Base-by-base conservation (phyloP, 768 basidiomycete species). In the Cytidiella melzeri region DNA sequence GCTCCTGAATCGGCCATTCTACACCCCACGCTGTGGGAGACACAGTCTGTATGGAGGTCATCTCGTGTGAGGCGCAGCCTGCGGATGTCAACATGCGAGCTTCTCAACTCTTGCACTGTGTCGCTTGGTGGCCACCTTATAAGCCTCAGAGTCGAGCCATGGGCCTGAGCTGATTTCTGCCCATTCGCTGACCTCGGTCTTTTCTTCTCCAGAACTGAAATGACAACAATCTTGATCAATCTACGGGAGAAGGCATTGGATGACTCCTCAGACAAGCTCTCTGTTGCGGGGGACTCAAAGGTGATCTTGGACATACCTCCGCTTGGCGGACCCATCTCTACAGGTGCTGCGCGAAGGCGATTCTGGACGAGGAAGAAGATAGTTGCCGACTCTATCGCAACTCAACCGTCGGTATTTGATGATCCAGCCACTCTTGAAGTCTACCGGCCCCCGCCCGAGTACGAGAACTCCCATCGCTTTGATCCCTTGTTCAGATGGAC, bases 401-500 rank as follows among this genome's bases (percentile, higher is more conserved):
- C 82, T 1, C 79, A 79, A 53, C 75, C 73, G 1, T 81, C 79
- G 19, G 80, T 83, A 0, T 84, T 80, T 56, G 82, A 83, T 52
- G 76, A 83, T 53, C 78, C 79, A 0, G 54, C 59, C 6, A 71
- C 72, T 1, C 59, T 77, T 3, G 72, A 80, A 59, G 64, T 66
- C 5, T 81, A 81, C 59, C 69, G 72, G 1, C 81, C 80, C 2
- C 75, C 75, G 9, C 64, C 72, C 5, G 55, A 66, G 47, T 83
- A 79, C 50, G 82, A 84, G 64, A 83, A 83, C 57, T 57, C 70
- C 10, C 79, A 79, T 55, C 73, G 82, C 3, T 85, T 87, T 57
- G 80, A 87, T 57, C 78, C 80, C 1, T 45, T 63, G 12, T 83
- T 82, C 20, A 73, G 83, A 7, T 87, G 84, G 84, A 84, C 84